phyloP scores from a whole-genome alignment of 208 protist genomes.

The Wallacemonas collosoma region DNA sequence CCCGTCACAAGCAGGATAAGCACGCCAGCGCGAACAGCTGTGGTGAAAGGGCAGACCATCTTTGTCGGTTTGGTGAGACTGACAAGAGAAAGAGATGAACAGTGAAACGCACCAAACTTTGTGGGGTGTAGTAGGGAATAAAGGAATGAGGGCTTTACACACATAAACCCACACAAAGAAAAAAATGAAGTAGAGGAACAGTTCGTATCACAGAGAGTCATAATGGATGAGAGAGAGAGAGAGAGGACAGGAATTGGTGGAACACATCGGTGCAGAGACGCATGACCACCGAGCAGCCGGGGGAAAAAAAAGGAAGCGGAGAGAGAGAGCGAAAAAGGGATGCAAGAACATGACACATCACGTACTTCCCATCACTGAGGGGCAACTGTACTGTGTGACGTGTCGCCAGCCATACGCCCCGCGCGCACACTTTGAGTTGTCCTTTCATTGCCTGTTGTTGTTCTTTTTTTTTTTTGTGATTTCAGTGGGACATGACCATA shows the following conservation, averaged over 20 bases:
- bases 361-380: too few relatives aligned
- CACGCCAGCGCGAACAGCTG: constrained; percentile 37
- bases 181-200: too few relatives aligned
- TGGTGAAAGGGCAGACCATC: constrained; percentile 46
- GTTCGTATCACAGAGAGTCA: too few relatives aligned
- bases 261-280: too few relatives aligned
- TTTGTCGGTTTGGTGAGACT: background rate
- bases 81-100: constrained; percentile 6
- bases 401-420: too few relatives aligned
- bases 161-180: too few relatives aligned
- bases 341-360: too few relatives aligned
- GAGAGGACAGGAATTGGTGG: background rate
- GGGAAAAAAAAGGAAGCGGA: constrained; percentile 5
- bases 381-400: too few relatives aligned
- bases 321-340: background rate
- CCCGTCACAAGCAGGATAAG: constrained; percentile 30
- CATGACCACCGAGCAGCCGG: background rate
- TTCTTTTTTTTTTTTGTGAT: constrained; percentile 12
- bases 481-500: background rate
- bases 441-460: too few relatives aligned
- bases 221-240: background rate
- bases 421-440: too few relatives aligned
- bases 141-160: too few relatives aligned
- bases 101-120: constrained; percentile 1
- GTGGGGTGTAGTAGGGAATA: too few relatives aligned